Evolutionary conservation across 305 asterid species (phyloP), one percentile per base, ranked within the genome.

Genomic region (Fraxinus xanthoxyloides): DNA sequence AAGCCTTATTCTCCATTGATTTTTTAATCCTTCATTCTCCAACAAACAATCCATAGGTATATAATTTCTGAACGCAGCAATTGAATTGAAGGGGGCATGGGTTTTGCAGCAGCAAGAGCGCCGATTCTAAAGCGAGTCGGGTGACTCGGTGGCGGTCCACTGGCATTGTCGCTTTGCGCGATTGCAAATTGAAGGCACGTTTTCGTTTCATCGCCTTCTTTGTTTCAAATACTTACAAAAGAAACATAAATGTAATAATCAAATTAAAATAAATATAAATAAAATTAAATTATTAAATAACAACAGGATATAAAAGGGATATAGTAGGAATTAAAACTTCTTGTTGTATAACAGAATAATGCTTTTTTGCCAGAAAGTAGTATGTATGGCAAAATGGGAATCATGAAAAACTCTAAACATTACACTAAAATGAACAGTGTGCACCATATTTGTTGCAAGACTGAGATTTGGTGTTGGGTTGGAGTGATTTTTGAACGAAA

Each of bases 151-250:
- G 98, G 98, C 94, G 97, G 82, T 91, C 99, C 82, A 94, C 99
- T 63, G 98, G 98, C 81, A 96, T 96, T 74, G 99, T 96, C 28
- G 97, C 97, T 72, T 81, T 94, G 89, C 97, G 98, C 31, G 98
- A 94, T 85, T 89, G 97, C 84, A 96, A 93, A 86, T 87, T 96
- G 87, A 96, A 96, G 98, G 98, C 74, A 81, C 65, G 13, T 1
- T 40, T 67, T 17, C n/a, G 38, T 46, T 3, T 46, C 7, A 13
- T 51, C 21, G 9, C 26, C 19, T 5, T 23, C 19, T 5, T 23
- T 26, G 15, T 65, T 65, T 24, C 35, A 65, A 24, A 26, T 56
- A 65, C 8, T 38, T 10, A 38, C 46, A 38, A 38, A 8, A 38
- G 46, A 38, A 40, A 40, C 15, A 40, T 9, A 40, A 40, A 40